Conservation (phyloP, 768 basidiomycete species). For the Rhizopogon vulgaris region DNA sequence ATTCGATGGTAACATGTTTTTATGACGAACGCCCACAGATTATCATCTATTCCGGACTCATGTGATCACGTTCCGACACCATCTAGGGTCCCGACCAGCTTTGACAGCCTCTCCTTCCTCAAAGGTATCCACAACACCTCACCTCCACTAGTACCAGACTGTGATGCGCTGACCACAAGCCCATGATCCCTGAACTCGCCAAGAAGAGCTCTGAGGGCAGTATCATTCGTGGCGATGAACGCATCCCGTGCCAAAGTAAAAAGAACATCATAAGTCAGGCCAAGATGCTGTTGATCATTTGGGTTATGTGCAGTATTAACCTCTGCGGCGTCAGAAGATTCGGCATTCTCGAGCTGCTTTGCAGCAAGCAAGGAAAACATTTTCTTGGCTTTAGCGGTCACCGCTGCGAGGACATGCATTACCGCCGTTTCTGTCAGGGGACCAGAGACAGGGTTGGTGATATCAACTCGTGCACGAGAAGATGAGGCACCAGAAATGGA, state of each 20-base stretch:
- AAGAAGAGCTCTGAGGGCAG: constrained; percentile 72
- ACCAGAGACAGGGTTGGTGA: constrained; percentile 27
- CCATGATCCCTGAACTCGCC: constrained; percentile 92
- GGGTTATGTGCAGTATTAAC: constrained; percentile 6
- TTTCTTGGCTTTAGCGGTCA: constrained; percentile 82
- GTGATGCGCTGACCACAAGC: constrained; percentile 53
- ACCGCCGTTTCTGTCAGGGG: constrained; percentile 73
- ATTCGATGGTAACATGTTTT: background rate
- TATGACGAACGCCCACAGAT: background rate
- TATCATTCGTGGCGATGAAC: constrained; percentile 87
- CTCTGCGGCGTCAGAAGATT: constrained; percentile 6
- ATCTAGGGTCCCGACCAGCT: constrained; percentile 32
- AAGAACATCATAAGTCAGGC: constrained; percentile 58
- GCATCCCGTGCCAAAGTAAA: constrained; percentile 73
- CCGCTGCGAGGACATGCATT: constrained; percentile 76
- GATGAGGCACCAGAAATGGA: constrained; percentile 49
- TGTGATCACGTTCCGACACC: background rate
- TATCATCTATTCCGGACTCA: background rate
- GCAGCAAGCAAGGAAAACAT: constrained; percentile 68
- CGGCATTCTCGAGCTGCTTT: constrained; percentile 59
- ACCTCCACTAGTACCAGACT: constrained; percentile 36
- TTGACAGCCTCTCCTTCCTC: constrained; percentile 63
- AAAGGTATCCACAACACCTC: constrained; percentile 87
- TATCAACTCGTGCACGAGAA: constrained; percentile 17
- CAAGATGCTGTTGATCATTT: constrained; percentile 43